A percentile compares a stretch with the other conserved stretches of the same genome.
Conservation (phyloP, 2,329 filamentous ascomycete genomes). For the Colletotrichum cordylinicola region DNA sequence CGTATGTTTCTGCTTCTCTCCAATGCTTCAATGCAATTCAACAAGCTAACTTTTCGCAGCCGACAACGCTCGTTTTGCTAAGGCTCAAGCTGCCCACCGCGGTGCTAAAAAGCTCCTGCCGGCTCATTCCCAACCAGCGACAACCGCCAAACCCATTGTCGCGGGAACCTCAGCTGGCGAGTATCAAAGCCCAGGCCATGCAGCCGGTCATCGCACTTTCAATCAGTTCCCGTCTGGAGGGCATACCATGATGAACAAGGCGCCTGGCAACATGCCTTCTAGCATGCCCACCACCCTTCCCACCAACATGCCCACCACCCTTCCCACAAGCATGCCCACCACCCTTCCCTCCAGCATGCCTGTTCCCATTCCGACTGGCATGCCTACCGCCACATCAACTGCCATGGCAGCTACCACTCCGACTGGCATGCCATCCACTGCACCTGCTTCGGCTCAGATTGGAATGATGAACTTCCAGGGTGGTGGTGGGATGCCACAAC, state of each 20-base stretch:
- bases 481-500: too few relatives aligned
- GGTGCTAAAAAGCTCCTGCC: not conserved
- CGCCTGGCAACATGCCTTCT: too few relatives aligned
- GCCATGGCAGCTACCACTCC: too few relatives aligned
- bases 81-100: not conserved
- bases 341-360: not conserved
- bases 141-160: not conserved
- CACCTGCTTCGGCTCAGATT: too few relatives aligned
- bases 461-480: too few relatives aligned
- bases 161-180: not conserved
- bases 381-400: too few relatives aligned
- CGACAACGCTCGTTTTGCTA: not conserved
- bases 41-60: not conserved
- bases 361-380: not conserved
- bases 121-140: not conserved
- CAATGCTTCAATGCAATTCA: not conserved
- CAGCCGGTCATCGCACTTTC: too few relatives aligned
- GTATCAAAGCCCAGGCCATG: not conserved
- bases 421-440: too few relatives aligned
- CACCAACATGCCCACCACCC: not conserved
- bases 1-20: not conserved
- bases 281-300: not conserved
- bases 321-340: not conserved
- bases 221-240: too few relatives aligned
- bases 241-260: too few relatives aligned